Percentiles rank a stretch among this genome's conserved stretches.
phyloP scores from a whole-genome alignment of 2,329 filamentous ascomycete species.

The Hypoxylon sp. region DNA sequence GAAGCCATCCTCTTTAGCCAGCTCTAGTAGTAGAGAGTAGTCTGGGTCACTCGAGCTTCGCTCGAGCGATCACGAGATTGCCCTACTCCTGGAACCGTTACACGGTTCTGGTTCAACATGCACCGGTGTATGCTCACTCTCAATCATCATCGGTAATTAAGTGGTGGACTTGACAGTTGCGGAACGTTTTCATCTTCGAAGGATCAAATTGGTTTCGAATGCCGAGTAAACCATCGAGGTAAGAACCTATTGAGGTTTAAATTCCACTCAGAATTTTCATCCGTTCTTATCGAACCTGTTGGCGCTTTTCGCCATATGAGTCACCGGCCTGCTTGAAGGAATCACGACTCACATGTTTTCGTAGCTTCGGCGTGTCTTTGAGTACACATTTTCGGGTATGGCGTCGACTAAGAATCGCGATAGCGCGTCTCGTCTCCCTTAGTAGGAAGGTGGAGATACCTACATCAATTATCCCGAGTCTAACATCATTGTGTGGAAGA shows the following conservation, averaged over 20 bases:
- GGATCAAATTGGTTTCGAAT: neutral
- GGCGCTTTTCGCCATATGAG: neutral
- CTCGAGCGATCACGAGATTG: too few species aligned
- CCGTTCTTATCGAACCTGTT: conserved; percentile 16
- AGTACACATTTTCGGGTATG: neutral
- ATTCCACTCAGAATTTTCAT: conserved; percentile 12
- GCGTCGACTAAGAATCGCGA: neutral
- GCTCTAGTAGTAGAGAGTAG: too few species aligned
- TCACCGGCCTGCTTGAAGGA: neutral
- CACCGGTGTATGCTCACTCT: too few species aligned
- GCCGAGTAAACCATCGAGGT: neutral
- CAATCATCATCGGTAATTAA: too few species aligned
- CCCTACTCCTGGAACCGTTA: too few species aligned
- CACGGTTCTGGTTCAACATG: too few species aligned
- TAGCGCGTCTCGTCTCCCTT: neutral
- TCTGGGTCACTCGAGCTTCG: too few species aligned
- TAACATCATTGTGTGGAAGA: neutral
- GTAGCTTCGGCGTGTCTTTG: neutral
- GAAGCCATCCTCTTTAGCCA: too few species aligned
- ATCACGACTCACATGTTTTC: conserved; percentile 1
- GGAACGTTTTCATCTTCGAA: neutral
- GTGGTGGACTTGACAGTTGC: too few species aligned
- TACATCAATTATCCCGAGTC: neutral
- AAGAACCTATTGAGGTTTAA: conserved; percentile 10
- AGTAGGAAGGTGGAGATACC: neutral